Conservation (phyloP, 1,139 yeast species). For the Suhomyces panamericanus region DNA sequence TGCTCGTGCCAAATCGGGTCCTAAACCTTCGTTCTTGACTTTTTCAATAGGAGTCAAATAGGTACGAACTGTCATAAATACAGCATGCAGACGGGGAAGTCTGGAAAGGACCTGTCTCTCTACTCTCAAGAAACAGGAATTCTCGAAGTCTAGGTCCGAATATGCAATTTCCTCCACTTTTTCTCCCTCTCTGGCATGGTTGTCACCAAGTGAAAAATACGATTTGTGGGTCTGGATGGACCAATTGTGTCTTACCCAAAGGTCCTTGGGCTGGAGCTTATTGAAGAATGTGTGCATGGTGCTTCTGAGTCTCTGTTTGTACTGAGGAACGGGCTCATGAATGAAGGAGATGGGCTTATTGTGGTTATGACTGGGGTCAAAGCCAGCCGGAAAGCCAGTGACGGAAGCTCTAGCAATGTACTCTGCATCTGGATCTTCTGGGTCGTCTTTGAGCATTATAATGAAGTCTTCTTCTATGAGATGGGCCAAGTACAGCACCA, state of each 20-base stretch:
- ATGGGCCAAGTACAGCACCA: conserved; percentile 27
- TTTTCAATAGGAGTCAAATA: conserved; percentile 39
- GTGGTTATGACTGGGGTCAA: conserved; percentile 38
- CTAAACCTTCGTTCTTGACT: conserved; percentile 40
- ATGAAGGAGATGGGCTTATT: conserved; percentile 40
- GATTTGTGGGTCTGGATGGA: conserved; percentile 39
- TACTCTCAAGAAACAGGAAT: conserved; percentile 37
- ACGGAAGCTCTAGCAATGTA: conserved; percentile 37
- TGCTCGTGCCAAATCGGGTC: conserved; percentile 52
- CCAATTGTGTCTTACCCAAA: conserved; percentile 47
- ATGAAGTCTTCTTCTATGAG: conserved; percentile 45
- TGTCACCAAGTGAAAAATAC: conserved; percentile 28
- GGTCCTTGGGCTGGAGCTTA: conserved; percentile 35
- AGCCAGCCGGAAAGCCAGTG: conserved; percentile 46
- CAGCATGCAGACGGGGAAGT: conserved; percentile 40
- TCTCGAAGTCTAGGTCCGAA: conserved; percentile 40
- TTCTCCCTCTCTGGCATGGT: conserved; percentile 39
- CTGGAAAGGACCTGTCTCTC: conserved; percentile 45
- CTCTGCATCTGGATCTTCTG: conserved; percentile 33
- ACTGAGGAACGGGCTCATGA: conserved; percentile 47
- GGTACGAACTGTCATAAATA: conserved; percentile 43
- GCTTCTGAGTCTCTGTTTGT: conserved; percentile 29
- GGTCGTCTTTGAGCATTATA: conserved; percentile 38
- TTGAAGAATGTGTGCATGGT: conserved; percentile 44
- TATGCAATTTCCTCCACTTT: conserved; percentile 20